Evolutionary conservation across 352 stramenopile species (phyloP), one percentile per base, ranked within the genome.

Genomic region (Globisporangium spiculum): DNA sequence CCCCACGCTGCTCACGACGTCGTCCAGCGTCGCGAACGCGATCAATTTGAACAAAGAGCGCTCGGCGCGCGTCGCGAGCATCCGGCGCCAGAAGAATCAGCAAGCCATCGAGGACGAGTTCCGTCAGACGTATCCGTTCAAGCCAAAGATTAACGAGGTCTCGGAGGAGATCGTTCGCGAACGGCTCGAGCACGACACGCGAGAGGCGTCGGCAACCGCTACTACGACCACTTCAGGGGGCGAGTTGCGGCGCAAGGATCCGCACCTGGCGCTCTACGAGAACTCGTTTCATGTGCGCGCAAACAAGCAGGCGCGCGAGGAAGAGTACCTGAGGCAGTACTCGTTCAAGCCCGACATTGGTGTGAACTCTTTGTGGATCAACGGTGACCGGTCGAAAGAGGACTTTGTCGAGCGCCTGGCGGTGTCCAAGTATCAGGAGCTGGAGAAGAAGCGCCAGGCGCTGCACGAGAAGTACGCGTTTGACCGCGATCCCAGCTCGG

Each of bases 311-410:
- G 79, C 80, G 16, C 71, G 73, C 5, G 84, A 92, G 48, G 65
- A 83, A 18, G 78, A 80, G 63, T 84, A 91, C 63, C 60, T 88
- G 22, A 77, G 75, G 50, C 83, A 91, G 70, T 92, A 86, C 69
- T 63, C 86, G 14, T 91, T 93, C 76, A 91, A 91, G 65, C 86
- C 86, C 22, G 75, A 94, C 65, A 93, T 94, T 61, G 86, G 86
- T 16, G 78, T 93, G 10, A 92, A 92, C 61, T 65, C 82, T 30
- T 70, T 91, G 1, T 93, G 85, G 85, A 72, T 77, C 48, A 74
- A 69, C 12, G 55, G 66, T 6, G 67, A 80, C 27, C 68, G 73
- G 16, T 77, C 73, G 12, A 69, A 79, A 14, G 80, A 74, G 1
- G 84, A 87, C 62, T 77, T 94, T 56, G 83, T 92, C 12, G 73